phyloP scores from a whole-genome alignment of 2,329 filamentous ascomycete genomes.

The Pseudopyricularia cyperi region DNA sequence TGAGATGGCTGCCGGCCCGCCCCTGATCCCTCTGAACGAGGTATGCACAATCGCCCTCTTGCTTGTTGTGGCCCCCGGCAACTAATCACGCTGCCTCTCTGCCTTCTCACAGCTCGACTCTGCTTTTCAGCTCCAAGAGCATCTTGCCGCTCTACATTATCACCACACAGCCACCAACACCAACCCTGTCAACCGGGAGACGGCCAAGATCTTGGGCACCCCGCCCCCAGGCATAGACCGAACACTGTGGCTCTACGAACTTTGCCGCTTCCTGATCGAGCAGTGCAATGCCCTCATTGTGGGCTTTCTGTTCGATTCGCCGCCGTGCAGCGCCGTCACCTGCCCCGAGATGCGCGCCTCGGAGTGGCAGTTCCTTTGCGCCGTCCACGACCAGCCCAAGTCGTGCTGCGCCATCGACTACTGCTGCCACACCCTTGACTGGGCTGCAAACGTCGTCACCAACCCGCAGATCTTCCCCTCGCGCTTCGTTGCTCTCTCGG shows the following conservation, averaged over 20 bases:
- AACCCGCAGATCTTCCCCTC: constrained; percentile 93
- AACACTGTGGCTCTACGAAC: constrained; percentile 92
- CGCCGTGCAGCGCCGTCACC: constrained; percentile 76
- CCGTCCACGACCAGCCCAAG: constrained; percentile 92
- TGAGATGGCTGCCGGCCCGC: constrained; percentile 87
- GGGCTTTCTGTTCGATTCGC: constrained; percentile 81
- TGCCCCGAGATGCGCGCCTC: constrained; percentile 98
- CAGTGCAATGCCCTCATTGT: constrained; percentile 90
- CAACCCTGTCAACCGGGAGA: constrained; percentile 60
- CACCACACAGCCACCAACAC: constrained; percentile 58
- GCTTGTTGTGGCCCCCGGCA: background rate
- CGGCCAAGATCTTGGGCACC: constrained; percentile 63
- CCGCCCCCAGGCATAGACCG: constrained; percentile 73
- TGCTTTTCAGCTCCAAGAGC: constrained; percentile 92
- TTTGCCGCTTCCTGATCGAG: constrained; percentile 88
- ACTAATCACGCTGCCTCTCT: constrained; percentile 4
- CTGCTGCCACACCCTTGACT: constrained; percentile 96
- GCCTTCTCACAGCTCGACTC: constrained; percentile 66
- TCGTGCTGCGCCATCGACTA: constrained; percentile 98
- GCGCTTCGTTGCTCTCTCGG: constrained; percentile 48
- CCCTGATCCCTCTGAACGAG: constrained; percentile 72
- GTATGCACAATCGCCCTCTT: constrained; percentile 28
- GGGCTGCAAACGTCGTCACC: constrained; percentile 89
- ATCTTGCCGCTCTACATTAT: constrained; percentile 85
- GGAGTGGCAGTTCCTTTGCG: constrained; percentile 98